Evolutionary conservation across 768 basidiomycete genomes (phyloP).

Genomic region (Boletellus ananas): DNA sequence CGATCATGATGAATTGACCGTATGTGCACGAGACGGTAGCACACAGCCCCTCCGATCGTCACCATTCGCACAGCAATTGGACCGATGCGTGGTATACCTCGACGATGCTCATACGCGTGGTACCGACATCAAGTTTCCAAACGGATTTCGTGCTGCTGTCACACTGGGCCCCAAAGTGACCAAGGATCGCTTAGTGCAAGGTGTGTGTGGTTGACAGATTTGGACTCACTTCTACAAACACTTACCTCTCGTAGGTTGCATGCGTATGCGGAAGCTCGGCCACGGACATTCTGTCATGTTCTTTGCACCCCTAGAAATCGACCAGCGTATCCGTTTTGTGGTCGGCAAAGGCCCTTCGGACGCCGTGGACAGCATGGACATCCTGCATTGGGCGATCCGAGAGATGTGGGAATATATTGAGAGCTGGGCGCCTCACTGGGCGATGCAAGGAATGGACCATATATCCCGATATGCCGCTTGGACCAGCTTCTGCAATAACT

Average conservation of each 20-base stretch:
- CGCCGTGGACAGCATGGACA: conserved; percentile 21
- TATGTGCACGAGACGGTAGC: neutral
- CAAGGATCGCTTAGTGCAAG: no score
- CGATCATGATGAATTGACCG: neutral
- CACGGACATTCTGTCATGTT: conserved; percentile 42
- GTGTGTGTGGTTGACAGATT: no score
- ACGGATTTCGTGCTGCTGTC: no score
- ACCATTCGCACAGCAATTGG: conserved; percentile 17
- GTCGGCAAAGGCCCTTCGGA: conserved; percentile 3
- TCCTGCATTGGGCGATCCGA: conserved; percentile 40
- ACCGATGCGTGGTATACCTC: conserved; percentile 29
- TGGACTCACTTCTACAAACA: neutral
- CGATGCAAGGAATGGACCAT: conserved; percentile 28
- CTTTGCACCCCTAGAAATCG: conserved; percentile 40
- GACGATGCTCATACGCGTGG: conserved; percentile 36
- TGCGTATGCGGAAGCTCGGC: conserved; percentile 48
- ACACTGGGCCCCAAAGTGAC: no score
- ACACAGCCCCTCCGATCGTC: neutral
- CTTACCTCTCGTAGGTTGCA: conserved; percentile 35
- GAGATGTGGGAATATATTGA: conserved; percentile 40
- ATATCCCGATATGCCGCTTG: neutral
- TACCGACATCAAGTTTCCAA: conserved; percentile 33
- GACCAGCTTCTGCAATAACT: neutral
- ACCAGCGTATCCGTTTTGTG: conserved; percentile 30
- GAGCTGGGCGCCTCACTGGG: conserved; percentile 38